These are phyloP conservation scores for Plectosphaerella plurivora DNA, from an alignment of 2,329 filamentous ascomycete species.

Conservation along the genomic window DNA sequence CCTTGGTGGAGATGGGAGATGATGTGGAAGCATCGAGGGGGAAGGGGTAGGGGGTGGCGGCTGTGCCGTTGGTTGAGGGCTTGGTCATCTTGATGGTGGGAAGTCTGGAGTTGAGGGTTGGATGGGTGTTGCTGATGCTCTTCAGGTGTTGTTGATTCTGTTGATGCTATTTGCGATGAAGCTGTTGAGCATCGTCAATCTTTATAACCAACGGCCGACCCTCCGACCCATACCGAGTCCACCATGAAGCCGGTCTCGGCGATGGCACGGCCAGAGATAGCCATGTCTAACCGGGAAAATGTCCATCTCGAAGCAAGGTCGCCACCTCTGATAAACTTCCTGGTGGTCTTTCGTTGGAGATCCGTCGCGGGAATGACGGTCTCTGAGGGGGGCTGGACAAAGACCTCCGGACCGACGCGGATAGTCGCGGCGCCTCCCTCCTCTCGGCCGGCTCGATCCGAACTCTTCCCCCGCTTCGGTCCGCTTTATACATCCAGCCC, in stretches of 20 bases:
- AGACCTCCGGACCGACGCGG: constrained; percentile 5
- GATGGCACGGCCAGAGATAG: too few relatives aligned
- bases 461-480: too few relatives aligned
- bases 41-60: constrained; percentile 23
- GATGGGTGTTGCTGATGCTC: background rate
- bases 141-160: background rate
- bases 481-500: too few relatives aligned
- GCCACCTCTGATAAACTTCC: background rate
- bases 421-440: constrained; percentile 1
- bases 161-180: background rate
- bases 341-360: too few relatives aligned
- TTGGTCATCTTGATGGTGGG: constrained; percentile 15
- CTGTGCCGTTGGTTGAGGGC: constrained; percentile 19
- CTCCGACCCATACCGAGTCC: too few relatives aligned
- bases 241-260: too few relatives aligned
- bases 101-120: constrained; percentile 5
- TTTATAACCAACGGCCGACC: background rate
- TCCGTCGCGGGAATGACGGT: too few relatives aligned
- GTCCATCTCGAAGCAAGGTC: background rate
- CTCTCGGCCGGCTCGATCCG: too few relatives aligned
- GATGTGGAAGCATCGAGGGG: constrained; percentile 15
- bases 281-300: too few relatives aligned
- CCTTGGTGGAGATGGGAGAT: background rate
- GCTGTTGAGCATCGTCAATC: background rate
- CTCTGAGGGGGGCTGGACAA: too few relatives aligned